These are phyloP conservation scores for Tinospora cordifolia DNA, from an alignment of 164 flowering plant species.

Conservation along the genomic window DNA sequence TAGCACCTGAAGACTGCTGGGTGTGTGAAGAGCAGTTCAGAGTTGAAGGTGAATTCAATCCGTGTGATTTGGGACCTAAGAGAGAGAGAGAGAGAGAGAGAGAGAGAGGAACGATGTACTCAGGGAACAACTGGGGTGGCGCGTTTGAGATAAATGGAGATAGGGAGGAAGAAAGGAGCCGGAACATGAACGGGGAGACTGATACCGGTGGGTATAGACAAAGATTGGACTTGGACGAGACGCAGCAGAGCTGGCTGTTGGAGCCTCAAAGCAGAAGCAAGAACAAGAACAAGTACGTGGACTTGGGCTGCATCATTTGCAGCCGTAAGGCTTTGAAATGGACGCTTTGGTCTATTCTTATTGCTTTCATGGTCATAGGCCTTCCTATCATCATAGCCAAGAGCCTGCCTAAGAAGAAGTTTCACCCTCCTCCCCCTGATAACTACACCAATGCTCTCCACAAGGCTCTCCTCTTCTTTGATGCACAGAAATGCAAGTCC, in stretches of 20 bases:
- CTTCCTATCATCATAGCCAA: constrained; percentile 57
- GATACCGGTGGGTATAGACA: not conserved
- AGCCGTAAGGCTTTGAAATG: constrained; percentile 49
- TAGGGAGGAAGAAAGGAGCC: not conserved
- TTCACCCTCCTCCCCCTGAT: constrained; percentile 43
- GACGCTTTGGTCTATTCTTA: constrained; percentile 28
- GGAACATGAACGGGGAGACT: not conserved
- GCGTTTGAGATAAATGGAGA: not conserved
- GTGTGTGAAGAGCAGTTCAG: not conserved
- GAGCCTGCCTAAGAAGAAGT: constrained; percentile 44
- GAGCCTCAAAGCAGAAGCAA: constrained; percentile 20
- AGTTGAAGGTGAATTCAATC: too few species aligned
- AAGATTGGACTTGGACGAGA: not conserved
- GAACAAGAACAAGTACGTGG: constrained; percentile 63
- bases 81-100: too few species aligned
- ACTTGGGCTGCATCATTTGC: constrained; percentile 62
- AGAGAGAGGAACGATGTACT: not conserved
- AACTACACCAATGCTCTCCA: constrained; percentile 67
- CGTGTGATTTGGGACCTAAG: not conserved
- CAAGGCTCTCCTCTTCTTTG: constrained; percentile 74
- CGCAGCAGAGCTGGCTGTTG: constrained; percentile 11
- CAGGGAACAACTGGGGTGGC: constrained; percentile 4
- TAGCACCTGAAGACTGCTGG: not conserved
- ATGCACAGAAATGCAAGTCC: constrained; percentile 77
- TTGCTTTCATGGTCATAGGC: constrained; percentile 47